Percentiles rank a stretch among this genome's conserved stretches.
Conservation (phyloP, 2,329 filamentous ascomycete genomes). For the Clonostachys rhizophaga region DNA sequence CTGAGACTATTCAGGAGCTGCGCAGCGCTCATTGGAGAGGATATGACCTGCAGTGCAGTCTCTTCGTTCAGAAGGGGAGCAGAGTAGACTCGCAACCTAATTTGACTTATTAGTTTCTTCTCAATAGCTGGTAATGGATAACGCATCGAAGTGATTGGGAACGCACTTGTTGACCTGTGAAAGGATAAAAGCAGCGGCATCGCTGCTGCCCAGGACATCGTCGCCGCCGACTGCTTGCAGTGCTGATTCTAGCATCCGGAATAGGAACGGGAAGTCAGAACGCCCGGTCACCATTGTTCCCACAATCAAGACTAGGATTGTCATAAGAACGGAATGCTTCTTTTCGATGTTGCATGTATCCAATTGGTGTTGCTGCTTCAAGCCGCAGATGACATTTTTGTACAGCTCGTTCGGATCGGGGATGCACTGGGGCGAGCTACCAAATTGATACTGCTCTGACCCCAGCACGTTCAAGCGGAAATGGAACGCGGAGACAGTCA, state of each 20-base stretch:
- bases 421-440: no score
- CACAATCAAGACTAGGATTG: conserved; percentile 13
- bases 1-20: conserved; percentile 1
- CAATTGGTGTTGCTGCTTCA: conserved; percentile 10
- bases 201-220: conserved; percentile 7
- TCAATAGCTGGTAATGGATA: background rate
- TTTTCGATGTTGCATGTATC: conserved; percentile 1
- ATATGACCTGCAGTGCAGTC: background rate
- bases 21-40: background rate
- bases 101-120: conserved; percentile 40
- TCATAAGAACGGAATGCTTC: conserved; percentile 11
- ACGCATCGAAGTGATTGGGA: background rate
- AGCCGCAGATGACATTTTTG: conserved; percentile 5
- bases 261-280: conserved; percentile 14
- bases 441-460: no score
- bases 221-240: conserved; percentile 15
- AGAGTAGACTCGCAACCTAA: conserved; percentile 7
- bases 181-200: conserved; percentile 10
- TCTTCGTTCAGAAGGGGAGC: conserved; percentile 1
- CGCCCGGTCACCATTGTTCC: conserved; percentile 15
- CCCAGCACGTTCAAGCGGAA: background rate
- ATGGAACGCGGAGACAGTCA: conserved; percentile 16
- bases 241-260: conserved; percentile 17
- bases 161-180: conserved; percentile 16
- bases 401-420: conserved; percentile 4